Evolutionary conservation across 192 early-diverging fungal genomes (phyloP).

Genomic region (Obelidium mucronatum): DNA sequence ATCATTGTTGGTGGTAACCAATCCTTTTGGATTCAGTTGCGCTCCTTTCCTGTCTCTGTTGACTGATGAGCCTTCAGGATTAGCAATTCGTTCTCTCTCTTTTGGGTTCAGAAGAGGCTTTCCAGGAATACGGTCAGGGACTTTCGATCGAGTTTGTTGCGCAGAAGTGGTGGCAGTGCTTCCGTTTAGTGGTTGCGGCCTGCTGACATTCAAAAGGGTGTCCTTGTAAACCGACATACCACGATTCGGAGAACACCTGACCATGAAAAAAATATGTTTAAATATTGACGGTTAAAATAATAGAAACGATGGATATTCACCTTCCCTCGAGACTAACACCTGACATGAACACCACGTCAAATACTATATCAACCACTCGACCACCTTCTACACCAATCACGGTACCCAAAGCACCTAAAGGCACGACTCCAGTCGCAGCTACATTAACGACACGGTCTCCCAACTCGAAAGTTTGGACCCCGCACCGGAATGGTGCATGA

Average conservation of each 20-base stretch:
- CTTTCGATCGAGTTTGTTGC: neutral
- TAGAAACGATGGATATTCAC: conserved; percentile 43
- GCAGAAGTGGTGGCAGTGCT: conserved; percentile 21
- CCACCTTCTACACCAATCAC: conserved; percentile 81
- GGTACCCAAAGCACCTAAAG: conserved; percentile 82
- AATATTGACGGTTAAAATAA: neutral
- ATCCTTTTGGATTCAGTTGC: neutral
- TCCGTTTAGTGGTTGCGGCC: conserved; percentile 58
- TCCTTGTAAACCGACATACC: conserved; percentile 72
- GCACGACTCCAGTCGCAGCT: conserved; percentile 74
- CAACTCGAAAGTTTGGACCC: conserved; percentile 78
- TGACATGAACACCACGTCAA: conserved; percentile 84
- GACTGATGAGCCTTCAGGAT: neutral
- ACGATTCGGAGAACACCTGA: conserved; percentile 74
- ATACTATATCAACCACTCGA: conserved; percentile 79
- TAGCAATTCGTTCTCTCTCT: conserved; percentile 7
- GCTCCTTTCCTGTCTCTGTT: neutral
- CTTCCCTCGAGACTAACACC: conserved; percentile 79
- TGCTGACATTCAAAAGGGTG: conserved; percentile 77
- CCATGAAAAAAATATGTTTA: neutral
- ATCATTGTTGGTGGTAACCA: conserved; percentile 10
- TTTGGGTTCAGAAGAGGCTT: conserved; percentile 23
- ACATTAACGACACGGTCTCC: conserved; percentile 89
- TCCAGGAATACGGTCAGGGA: conserved; percentile 37
- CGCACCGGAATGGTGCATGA: conserved; percentile 76